Evolutionary conservation across 2,329 filamentous ascomycete genomes (phyloP).

Genomic region (Cercospora sojina): DNA sequence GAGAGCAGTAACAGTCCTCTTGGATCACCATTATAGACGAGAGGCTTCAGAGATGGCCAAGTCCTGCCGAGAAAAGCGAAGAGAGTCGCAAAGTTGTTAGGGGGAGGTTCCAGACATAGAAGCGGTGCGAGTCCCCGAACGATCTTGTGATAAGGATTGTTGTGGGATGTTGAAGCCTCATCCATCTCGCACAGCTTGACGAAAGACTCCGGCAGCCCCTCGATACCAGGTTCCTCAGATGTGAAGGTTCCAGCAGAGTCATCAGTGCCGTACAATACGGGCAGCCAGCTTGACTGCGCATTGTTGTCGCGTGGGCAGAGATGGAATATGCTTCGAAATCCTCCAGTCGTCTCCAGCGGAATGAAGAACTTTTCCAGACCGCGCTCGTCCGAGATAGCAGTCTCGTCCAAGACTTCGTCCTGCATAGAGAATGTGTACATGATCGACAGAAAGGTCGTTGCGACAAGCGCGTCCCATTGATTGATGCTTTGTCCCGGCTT

Average conservation of each 20-base stretch:
- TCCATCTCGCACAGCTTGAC: constrained; percentile 26
- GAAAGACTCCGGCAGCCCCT: constrained; percentile 21
- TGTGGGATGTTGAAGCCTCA: constrained; percentile 15
- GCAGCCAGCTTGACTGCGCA: background rate
- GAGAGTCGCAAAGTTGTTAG: constrained; percentile 16
- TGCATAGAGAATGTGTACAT: constrained; percentile 25
- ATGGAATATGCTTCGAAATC: background rate
- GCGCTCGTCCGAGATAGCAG: background rate
- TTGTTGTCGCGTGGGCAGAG: background rate
- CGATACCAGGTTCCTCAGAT: background rate
- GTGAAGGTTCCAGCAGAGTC: constrained; percentile 3
- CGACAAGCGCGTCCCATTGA: constrained; percentile 21
- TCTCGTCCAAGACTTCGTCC: constrained; percentile 10
- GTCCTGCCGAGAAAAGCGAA: constrained; percentile 25
- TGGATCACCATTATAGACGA: constrained; percentile 22
- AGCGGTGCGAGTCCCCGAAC: constrained; percentile 24
- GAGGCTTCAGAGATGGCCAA: constrained; percentile 16
- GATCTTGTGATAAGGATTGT: constrained; percentile 23
- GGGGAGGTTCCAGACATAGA: constrained; percentile 11
- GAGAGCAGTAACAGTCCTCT: constrained; percentile 22
- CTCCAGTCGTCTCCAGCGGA: background rate
- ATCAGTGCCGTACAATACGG: background rate
- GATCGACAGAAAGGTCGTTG: constrained; percentile 25
- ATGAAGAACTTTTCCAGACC: background rate
- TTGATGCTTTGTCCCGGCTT: background rate